Conservation (phyloP, 2,329 filamentous ascomycete species). For the Mariannaea sp. region DNA sequence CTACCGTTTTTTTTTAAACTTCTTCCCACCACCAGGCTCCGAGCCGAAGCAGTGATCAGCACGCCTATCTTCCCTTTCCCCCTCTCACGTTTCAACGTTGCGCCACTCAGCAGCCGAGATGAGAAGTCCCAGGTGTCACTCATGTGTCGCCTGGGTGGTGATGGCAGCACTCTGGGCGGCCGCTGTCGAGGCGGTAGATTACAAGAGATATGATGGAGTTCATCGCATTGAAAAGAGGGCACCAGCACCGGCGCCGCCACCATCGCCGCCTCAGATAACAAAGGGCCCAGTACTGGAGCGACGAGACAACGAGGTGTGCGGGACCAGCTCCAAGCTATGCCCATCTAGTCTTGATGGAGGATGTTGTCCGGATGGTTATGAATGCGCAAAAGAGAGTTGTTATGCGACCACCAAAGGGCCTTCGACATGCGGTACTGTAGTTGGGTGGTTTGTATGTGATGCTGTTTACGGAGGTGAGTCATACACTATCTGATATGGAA, state of each 20-base stretch:
- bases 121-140: constrained; percentile 32
- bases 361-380: constrained; percentile 55
- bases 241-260: too few species aligned
- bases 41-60: constrained; percentile 6
- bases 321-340: constrained; percentile 41
- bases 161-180: constrained; percentile 29
- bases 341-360: constrained; percentile 49
- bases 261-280: constrained; percentile 27
- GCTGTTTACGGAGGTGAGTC: constrained; percentile 43
- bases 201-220: constrained; percentile 39
- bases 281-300: constrained; percentile 23
- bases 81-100: constrained; percentile 14
- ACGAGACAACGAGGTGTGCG: constrained; percentile 35
- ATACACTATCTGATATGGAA: too few species aligned
- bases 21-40: not conserved
- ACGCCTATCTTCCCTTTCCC: too few species aligned
- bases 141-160: constrained; percentile 27
- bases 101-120: constrained; percentile 25
- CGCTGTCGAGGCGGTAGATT: constrained; percentile 33
- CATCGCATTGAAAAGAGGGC: constrained; percentile 41
- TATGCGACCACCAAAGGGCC: constrained; percentile 52
- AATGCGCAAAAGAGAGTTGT: constrained; percentile 54
- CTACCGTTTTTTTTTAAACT: too few species aligned
- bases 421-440: constrained; percentile 44
- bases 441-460: constrained; percentile 49